A percentile compares a stretch with the other conserved stretches of the same genome.
These are phyloP conservation scores for Begonia peltatifolia DNA, from an alignment of 306 rosid species.

Conservation along the genomic window DNA sequence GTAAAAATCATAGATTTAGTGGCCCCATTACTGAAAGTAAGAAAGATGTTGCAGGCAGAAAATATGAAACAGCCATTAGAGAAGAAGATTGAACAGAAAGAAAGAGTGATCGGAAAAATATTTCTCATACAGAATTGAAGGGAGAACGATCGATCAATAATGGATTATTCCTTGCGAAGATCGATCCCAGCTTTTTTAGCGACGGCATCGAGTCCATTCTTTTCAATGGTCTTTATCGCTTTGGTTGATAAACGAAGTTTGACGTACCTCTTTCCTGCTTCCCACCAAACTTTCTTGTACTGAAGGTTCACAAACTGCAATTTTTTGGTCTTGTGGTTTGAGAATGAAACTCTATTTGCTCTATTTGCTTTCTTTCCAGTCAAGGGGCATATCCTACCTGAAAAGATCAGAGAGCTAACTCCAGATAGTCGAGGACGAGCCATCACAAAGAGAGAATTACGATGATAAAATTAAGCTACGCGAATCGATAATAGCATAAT, in stretches of 20 bases:
- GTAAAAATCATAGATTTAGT: too few relatives aligned
- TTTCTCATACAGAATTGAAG: slow-evolving; percentile 1
- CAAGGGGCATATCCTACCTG: slow-evolving; percentile 80
- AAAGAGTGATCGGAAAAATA: too few relatives aligned
- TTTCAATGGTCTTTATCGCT: slow-evolving; percentile 89
- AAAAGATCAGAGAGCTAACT: not conserved
- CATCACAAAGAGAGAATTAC: too few relatives aligned
- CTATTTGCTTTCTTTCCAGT: slow-evolving; percentile 86
- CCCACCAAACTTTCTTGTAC: slow-evolving; percentile 95
- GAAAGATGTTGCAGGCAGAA: too few relatives aligned
- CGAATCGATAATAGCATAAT: not conserved
- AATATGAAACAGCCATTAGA: too few relatives aligned
- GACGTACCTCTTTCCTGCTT: slow-evolving; percentile 84
- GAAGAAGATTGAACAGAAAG: too few relatives aligned
- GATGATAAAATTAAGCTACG: too few relatives aligned
- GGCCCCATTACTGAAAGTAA: too few relatives aligned
- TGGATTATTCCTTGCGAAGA: slow-evolving; percentile 49
- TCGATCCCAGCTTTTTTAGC: slow-evolving; percentile 96
- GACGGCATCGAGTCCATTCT: slow-evolving; percentile 87
- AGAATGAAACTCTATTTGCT: slow-evolving; percentile 77
- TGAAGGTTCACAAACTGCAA: slow-evolving; percentile 90
- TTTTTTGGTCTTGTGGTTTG: slow-evolving; percentile 80
- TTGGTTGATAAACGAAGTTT: slow-evolving; percentile 85
- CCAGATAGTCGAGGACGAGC: too few relatives aligned
- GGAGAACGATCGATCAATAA: slow-evolving; percentile 3